Evolutionary conservation across 179 eudicot genomes (phyloP).

Genomic region (Drosera spatulata): DNA sequence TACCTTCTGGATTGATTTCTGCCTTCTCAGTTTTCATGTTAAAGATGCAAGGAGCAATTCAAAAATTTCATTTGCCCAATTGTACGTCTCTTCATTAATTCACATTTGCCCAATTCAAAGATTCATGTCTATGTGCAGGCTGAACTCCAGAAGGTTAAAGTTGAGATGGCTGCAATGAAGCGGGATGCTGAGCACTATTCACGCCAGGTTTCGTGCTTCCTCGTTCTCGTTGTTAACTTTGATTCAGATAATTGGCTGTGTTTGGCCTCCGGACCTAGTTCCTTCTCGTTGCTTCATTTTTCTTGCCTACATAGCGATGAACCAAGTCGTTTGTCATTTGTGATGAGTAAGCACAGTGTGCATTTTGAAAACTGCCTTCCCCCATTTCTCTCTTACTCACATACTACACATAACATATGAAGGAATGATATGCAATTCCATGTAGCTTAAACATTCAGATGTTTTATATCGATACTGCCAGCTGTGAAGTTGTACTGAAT

Average conservation of each 20-base stretch:
- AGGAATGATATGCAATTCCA: not conserved
- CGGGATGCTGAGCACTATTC: conserved; percentile 99
- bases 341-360: not conserved
- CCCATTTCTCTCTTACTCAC: not conserved
- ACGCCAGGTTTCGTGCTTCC: conserved; percentile 56
- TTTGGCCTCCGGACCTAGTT: not conserved
- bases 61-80: too few relatives aligned
- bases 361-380: not conserved
- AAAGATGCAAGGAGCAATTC: too few relatives aligned
- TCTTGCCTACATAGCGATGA: not conserved
- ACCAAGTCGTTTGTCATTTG: not conserved
- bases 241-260: not conserved
- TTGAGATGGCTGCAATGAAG: conserved; percentile 99
- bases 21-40: too few relatives aligned
- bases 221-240: not conserved
- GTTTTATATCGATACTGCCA: too few relatives aligned
- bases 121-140: conserved; percentile 32
- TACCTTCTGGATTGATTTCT: not conserved
- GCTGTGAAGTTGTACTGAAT: not conserved
- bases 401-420: too few relatives aligned
- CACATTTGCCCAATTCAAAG: too few relatives aligned
- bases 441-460: too few relatives aligned
- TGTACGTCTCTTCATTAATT: too few relatives aligned
- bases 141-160: conserved; percentile 91
- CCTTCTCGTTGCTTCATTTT: not conserved